phyloP scores from a whole-genome alignment of 371 early-diverging fungal species.

The Mucor indicus region DNA sequence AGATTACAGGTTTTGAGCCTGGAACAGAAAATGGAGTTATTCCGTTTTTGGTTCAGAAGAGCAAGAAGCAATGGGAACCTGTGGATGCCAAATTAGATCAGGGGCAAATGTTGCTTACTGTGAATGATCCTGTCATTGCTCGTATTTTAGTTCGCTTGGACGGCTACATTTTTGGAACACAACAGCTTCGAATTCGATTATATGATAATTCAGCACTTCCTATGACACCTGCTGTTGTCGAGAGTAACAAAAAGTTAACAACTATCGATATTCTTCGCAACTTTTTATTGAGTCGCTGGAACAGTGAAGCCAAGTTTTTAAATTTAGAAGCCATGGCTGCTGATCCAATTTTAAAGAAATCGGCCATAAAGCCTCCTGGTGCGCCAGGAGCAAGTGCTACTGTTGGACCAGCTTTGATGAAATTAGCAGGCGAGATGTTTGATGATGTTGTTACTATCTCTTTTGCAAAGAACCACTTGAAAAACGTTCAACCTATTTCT shows the following conservation, averaged over 20 bases:
- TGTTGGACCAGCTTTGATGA: conserved; percentile 63
- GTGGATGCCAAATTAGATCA: conserved; percentile 28
- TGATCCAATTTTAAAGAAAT: conserved; percentile 50
- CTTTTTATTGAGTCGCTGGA: conserved; percentile 51
- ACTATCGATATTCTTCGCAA: conserved; percentile 42
- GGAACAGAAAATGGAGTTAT: conserved; percentile 34
- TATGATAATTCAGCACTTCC: conserved; percentile 15
- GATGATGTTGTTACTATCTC: conserved; percentile 53
- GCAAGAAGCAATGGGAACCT: conserved; percentile 42
- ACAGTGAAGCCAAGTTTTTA: conserved; percentile 35
- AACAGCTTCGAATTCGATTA: conserved; percentile 25
- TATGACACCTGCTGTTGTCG: conserved; percentile 7
- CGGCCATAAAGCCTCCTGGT: conserved; percentile 46
- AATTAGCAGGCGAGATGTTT: conserved; percentile 59
- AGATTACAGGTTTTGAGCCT: conserved; percentile 35
- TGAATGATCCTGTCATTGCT: conserved; percentile 34
- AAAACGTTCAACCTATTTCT: conserved; percentile 50
- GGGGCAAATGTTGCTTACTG: conserved; percentile 33
- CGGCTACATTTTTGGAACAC: conserved; percentile 41
- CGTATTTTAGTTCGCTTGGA: conserved; percentile 37
- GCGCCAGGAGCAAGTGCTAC: conserved; percentile 36
- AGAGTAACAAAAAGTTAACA: conserved; percentile 16
- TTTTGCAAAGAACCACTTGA: conserved; percentile 46
- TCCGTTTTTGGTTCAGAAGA: conserved; percentile 35
- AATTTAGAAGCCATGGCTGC: conserved; percentile 50